Base-by-base conservation (phyloP, 192 early-diverging fungal genomes). In the Lunasporangiospora selenospora region DNA sequence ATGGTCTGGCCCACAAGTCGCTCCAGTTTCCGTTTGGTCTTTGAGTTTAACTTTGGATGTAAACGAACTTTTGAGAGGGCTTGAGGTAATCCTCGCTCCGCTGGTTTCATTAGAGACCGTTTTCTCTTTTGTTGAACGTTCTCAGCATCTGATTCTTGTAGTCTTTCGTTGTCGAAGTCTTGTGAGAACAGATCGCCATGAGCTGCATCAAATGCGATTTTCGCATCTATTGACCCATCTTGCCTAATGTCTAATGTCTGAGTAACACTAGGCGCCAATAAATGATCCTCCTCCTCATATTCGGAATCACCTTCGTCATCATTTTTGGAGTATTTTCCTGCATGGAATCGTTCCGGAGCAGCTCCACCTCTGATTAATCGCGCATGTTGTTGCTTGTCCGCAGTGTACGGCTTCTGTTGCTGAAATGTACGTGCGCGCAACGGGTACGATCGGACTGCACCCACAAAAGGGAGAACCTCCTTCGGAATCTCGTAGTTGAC, bases 331-430 rank as follows among this genome's bases (percentile, higher is more conserved):
- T 32, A 8, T 3, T 45, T 46, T 1, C 46, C 42, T 6, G 63
- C 13, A 0, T 26, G 46, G 12, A 44, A 39, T 15, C 23, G 50
- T 7, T 6, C 4, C n/a, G 46, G 42, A 24, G 10, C 34, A 3
- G 29, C 30, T 49, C 50, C 6, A 31, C 41, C 50, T 48, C 53
- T 32, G 19, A 56, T 65, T 8, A 55, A 34, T 43, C 45, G 39
- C 48, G 63, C 63, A 31, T 65, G 63, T 6, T 56, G 53, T 12
- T 65, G 63, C 27, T 65, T 65, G 53, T 65, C 63, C 7, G 50
- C 63, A 11, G 63, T 65, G 37, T 65, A 65, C 10, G 63, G 63
- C 19, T 42, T 41, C 1, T 46, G 53, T 32, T 65, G 63, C 31
- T 65, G 53, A 18, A 65, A 53, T n/a, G 63, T 65, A 18, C 63